A percentile compares a stretch with the other conserved stretches of the same genome.
phyloP scores from a whole-genome alignment of 2,329 filamentous ascomycete species.

The Lasiodiplodia gonubiensis region DNA sequence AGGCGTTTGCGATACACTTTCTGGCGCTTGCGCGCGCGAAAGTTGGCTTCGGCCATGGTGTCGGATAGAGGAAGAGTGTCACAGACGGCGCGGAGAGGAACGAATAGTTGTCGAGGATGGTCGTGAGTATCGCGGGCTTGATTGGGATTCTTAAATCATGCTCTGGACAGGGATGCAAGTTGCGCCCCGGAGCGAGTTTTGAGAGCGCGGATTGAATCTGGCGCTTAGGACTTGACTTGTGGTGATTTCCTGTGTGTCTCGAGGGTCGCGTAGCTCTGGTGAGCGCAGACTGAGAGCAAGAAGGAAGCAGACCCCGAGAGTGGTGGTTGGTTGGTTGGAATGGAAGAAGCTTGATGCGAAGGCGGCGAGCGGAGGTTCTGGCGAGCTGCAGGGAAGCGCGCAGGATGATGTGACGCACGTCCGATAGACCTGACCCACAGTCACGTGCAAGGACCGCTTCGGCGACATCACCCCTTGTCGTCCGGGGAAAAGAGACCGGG shows the following conservation, averaged over 20 bases:
- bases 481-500: slow-evolving; percentile 17
- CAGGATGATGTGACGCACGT: not conserved
- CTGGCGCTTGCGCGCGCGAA: slow-evolving; percentile 57
- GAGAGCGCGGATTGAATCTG: not conserved
- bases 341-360: not conserved
- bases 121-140: slow-evolving; percentile 1
- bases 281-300: not conserved
- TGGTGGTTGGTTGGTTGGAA: slow-evolving; percentile 3
- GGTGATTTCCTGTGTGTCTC: not conserved
- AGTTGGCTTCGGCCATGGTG: slow-evolving; percentile 42
- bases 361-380: not conserved
- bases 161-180: not conserved
- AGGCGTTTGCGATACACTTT: slow-evolving; percentile 57
- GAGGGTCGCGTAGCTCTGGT: not conserved
- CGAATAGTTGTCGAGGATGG: not conserved
- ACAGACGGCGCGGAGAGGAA: no score
- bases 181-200: not conserved
- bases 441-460: slow-evolving; percentile 9
- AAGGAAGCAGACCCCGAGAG: no score
- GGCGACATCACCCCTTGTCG: slow-evolving; percentile 24
- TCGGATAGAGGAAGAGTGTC: not conserved
- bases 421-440: not conserved
- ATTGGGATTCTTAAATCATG: not conserved
- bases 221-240: not conserved
- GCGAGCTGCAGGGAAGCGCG: not conserved